Evolutionary conservation across 768 basidiomycete genomes (phyloP), one percentile per base, ranked within the genome.

Genomic region (Trametes maxima): DNA sequence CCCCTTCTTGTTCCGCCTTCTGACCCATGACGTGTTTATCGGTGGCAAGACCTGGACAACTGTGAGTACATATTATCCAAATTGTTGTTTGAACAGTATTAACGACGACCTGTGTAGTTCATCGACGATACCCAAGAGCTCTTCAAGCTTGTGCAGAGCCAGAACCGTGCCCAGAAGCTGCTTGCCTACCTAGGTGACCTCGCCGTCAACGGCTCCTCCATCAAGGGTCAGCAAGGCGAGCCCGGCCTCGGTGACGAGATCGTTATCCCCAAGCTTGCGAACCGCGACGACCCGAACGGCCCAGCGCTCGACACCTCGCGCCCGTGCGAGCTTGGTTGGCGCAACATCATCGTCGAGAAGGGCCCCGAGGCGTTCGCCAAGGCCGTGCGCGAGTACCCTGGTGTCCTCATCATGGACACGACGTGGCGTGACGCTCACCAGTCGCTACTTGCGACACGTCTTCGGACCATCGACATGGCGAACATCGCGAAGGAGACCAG

Each of bases 401-500:
- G 97, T 57, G 88, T 86, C 57, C 83, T 98, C 63, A 95, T 97
- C 76, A 94, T 95, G 94, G 93, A 99, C 77, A 98, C 96, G 28
- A 98, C 96, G 1, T 98, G 97, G 96, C 92, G 97, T 74, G 97
- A 99, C 71, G 97, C 97, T 22, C 97, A 99, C 75, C 97, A 99
- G 76, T 97, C 95, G 28, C 83, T 99, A 37, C 86, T 99, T 57
- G 97, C 97, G 47, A 99, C 97, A 28, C 90, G 97, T 63, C 82
- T 99, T 51, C 87, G 97, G 65, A 98, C 97, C 11, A 87, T 90
- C 65, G 97, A 99, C 72, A 98, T 98, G 87, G 92, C 87, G 67
- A 98, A 97, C 78, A 98, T 99, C 64, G 97, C 97, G 54, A 97
- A 92, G 75, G 95, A 97, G 82, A 98, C 97, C 1, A 93, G 90